These are phyloP conservation scores for Entomortierella lignicola DNA, from an alignment of 192 early-diverging fungal genomes.

Conservation along the genomic window DNA sequence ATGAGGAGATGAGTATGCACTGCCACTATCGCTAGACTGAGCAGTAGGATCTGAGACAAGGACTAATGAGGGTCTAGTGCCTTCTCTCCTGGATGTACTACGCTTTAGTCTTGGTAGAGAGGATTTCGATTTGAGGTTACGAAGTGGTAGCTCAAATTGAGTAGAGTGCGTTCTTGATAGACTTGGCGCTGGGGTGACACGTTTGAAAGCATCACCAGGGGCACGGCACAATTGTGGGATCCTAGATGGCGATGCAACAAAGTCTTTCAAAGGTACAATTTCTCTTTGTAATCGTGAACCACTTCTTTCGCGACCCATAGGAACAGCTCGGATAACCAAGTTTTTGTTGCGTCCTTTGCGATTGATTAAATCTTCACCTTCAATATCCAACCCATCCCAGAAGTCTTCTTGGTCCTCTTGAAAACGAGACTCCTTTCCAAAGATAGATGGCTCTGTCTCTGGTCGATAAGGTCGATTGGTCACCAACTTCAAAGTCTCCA, in stretches of 20 bases:
- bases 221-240: slow-evolving; percentile 34
- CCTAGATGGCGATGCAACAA: slow-evolving; percentile 37
- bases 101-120: slow-evolving; percentile 39
- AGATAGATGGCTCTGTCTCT: slow-evolving; percentile 19
- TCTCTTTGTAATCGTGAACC: slow-evolving; percentile 34
- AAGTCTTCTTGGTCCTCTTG: slow-evolving; percentile 41
- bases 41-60: neutral
- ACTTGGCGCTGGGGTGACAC: slow-evolving; percentile 25
- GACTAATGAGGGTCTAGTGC: neutral
- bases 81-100: neutral
- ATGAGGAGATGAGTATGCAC: slow-evolving; percentile 8
- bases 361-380: slow-evolving; percentile 9
- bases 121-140: slow-evolving; percentile 28
- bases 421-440: slow-evolving; percentile 27
- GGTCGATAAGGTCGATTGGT: slow-evolving; percentile 18
- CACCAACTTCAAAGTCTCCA: slow-evolving; percentile 22
- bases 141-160: slow-evolving; percentile 23
- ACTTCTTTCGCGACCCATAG: slow-evolving; percentile 30
- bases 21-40: slow-evolving; percentile 4
- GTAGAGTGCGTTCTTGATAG: slow-evolving; percentile 31
- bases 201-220: slow-evolving; percentile 23
- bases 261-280: slow-evolving; percentile 40
- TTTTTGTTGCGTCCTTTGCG: slow-evolving; percentile 29
- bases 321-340: slow-evolving; percentile 8
- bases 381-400: slow-evolving; percentile 39